Base-by-base conservation (phyloP, 1,139 yeast species). In the Lizanozyma gosingica region DNA sequence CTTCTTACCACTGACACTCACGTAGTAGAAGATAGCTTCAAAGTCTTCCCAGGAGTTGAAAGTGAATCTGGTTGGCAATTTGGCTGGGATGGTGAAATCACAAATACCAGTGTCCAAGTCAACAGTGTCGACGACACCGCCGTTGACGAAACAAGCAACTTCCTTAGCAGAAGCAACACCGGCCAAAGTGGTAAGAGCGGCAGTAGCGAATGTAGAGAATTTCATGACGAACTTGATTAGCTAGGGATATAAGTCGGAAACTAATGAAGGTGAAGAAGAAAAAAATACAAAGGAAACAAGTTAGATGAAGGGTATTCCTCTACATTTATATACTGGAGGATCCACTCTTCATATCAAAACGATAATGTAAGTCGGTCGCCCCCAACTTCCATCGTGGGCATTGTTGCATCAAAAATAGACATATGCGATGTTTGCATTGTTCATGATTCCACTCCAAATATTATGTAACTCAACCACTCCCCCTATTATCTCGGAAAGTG, bases 71-170 rank as follows among this genome's bases (percentile, higher is more conserved):
- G 51, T 57, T 37, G 67, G 64, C 43, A 52, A 57, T 22, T 41
- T 4, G 3, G 49, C 41, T 46, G 71, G 70, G 39, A 68, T 46
- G 15, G 62, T 45, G 62, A 66, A 67, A 41, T 66, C 62, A 58
- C 74, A 68, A 14, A 43, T 45, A 47, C 72, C 74, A 39, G 73
- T 62, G 45, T 60, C 71, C 45, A 60, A 60, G 56, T 66, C 72
- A 39, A 67, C 73, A 37, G 56, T 55, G 32, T 64, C 65, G 32
- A 58, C 60, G 37, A 50, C 42, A 36, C 39, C 54, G 45, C 70
- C 71, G 46, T 60, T 52, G 39, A 64, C 63, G 39, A 57, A 48
- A 59, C 74, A 68, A 40, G 61, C 67, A 41, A 67, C 73, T 41
- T 63, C 55, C 41, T 47, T 40, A 38, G 70, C 67, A 37, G 50